Evolutionary conservation across 2,329 filamentous ascomycete species (phyloP).

Genomic region (Colletotrichum sp.): DNA sequence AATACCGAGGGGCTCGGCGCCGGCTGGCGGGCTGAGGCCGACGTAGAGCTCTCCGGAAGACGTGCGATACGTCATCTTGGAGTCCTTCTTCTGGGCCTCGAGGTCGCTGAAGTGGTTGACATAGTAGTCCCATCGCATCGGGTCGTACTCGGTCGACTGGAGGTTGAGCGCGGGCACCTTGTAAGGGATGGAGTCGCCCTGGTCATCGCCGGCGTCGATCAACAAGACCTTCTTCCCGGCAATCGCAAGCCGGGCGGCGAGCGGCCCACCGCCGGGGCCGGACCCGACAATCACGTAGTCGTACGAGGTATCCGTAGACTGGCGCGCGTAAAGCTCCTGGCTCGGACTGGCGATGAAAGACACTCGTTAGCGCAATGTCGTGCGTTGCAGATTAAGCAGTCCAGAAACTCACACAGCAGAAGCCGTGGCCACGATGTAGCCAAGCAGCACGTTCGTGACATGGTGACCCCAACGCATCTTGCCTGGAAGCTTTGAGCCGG

Average conservation of each 20-base stretch:
- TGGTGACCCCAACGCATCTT: constrained; percentile 6
- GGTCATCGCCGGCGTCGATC: constrained; percentile 62
- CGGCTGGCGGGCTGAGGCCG: constrained; percentile 41
- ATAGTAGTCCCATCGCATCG: constrained; percentile 23
- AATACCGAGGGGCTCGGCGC: constrained; percentile 44
- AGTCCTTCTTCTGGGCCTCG: constrained; percentile 43
- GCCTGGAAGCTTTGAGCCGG: background rate
- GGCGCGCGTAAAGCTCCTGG: background rate
- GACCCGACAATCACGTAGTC: constrained; percentile 66
- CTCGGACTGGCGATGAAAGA: background rate
- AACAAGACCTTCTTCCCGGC: constrained; percentile 62
- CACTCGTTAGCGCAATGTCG: background rate
- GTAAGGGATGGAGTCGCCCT: constrained; percentile 38
- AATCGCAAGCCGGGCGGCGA: constrained; percentile 59
- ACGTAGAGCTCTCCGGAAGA: constrained; percentile 39
- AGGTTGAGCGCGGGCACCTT: constrained; percentile 28
- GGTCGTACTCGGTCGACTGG: constrained; percentile 22
- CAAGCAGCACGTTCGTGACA: constrained; percentile 1
- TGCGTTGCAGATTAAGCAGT: background rate
- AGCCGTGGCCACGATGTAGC: constrained; percentile 8
- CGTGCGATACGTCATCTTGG: constrained; percentile 55
- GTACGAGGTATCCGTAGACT: constrained; percentile 34
- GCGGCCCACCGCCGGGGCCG: constrained; percentile 58
- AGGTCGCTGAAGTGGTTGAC: constrained; percentile 23
- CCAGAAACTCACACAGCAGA: constrained; percentile 4